These are phyloP conservation scores for Candolleomyces aberdarensis DNA, from an alignment of 768 basidiomycete species.

Conservation along the genomic window DNA sequence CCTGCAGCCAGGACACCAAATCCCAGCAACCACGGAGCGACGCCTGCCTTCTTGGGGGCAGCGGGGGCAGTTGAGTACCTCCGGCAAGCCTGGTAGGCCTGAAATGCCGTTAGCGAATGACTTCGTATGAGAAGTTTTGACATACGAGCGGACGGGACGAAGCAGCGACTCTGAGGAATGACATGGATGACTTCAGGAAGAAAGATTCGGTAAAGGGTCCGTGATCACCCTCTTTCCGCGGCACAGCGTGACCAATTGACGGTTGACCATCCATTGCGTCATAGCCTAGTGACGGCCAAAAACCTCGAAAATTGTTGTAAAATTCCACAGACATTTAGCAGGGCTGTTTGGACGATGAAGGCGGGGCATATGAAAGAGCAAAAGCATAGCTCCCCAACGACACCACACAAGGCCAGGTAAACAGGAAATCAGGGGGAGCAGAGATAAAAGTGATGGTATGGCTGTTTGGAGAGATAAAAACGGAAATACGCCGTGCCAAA, in stretches of 20 bases:
- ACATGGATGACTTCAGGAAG: slow-evolving; percentile 32
- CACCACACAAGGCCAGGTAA: not conserved
- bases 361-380: not conserved
- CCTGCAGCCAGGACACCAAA: slow-evolving; percentile 43
- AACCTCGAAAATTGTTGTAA: not conserved
- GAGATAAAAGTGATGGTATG: not conserved
- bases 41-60: slow-evolving; percentile 40
- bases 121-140: not conserved
- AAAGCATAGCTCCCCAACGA: not conserved
- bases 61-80: slow-evolving; percentile 36
- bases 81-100: slow-evolving; percentile 36
- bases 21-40: slow-evolving; percentile 46
- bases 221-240: slow-evolving; percentile 4
- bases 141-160: slow-evolving; percentile 43
- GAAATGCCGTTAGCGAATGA: slow-evolving; percentile 1
- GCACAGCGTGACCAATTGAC: not conserved
- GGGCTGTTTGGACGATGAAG: not conserved
- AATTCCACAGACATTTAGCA: not conserved
- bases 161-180: slow-evolving; percentile 35
- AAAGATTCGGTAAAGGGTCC: not conserved
- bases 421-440: not conserved
- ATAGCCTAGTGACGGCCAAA: slow-evolving; percentile 11
- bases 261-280: slow-evolving; percentile 13
- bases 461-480: slow-evolving; percentile 13
- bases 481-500: slow-evolving; percentile 10